These are phyloP conservation scores for Apocynum venetum DNA, from an alignment of 257 asterid species.

Conservation along the genomic window DNA sequence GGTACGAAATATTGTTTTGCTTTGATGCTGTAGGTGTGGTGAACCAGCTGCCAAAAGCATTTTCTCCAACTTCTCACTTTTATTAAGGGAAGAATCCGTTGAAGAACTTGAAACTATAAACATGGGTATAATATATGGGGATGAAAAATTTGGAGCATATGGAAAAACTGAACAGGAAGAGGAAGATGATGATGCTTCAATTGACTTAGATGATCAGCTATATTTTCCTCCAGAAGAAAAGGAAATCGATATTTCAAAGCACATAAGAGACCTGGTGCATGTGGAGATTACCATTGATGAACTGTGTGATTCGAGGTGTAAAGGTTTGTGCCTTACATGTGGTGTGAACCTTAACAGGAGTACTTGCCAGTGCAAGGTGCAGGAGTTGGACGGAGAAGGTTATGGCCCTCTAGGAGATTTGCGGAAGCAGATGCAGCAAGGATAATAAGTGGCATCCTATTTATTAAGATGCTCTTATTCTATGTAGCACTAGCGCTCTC, in stretches of 20 bases:
- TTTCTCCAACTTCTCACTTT: constrained; percentile 62
- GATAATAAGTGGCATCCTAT: constrained; percentile 10
- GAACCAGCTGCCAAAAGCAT: constrained; percentile 71
- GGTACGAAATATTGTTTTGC: constrained; percentile 1
- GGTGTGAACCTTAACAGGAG: constrained; percentile 64
- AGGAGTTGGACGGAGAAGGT: constrained; percentile 32
- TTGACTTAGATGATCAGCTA: constrained; percentile 68
- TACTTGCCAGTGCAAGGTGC: constrained; percentile 42
- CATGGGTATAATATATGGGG: constrained; percentile 55
- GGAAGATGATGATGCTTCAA: constrained; percentile 40
- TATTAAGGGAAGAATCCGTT: constrained; percentile 66
- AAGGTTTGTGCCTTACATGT: constrained; percentile 69
- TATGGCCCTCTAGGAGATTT: constrained; percentile 70
- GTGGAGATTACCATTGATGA: constrained; percentile 76
- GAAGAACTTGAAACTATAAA: constrained; percentile 54
- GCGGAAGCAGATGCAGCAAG: constrained; percentile 63
- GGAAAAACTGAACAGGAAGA: constrained; percentile 25
- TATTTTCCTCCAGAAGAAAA: constrained; percentile 61
- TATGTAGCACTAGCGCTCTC: not conserved
- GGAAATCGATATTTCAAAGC: constrained; percentile 74
- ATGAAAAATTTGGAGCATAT: constrained; percentile 28
- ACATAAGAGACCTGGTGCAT: constrained; percentile 79
- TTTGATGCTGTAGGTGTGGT: constrained; percentile 60
- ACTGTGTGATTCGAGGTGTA: constrained; percentile 64
- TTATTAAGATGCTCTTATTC: not conserved